Base-by-base conservation (phyloP, 140 eudicot species). In the Stevia rebaudiana region DNA sequence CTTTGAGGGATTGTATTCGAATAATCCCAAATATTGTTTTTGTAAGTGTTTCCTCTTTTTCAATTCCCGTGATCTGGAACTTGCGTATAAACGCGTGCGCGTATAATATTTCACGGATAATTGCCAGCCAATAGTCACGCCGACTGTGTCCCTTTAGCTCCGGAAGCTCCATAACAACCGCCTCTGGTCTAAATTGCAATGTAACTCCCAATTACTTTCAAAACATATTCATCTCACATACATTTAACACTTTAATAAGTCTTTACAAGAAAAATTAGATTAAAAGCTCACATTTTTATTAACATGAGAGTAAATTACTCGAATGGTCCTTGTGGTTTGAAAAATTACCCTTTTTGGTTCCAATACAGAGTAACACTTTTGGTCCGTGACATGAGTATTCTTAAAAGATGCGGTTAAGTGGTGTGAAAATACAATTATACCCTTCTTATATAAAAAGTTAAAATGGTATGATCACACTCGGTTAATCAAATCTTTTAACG, bases 71-170 rank as follows among this genome's bases (percentile, higher is more conserved):
- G 25, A 91, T 75, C 30, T 72, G 78, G 78, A 78, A 87, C 63
- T 84, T 84, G 16, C 68, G 63, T 30, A 86, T 72, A 65, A 89
- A 89, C 55, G 74, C 81, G 70, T 91, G 98, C 10, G 77, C 95
- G 49, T 78, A 79, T 28, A 91, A 68, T 58, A 91, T 65, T 81
- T 91, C 98, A 22, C 85, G 89, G 25, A 91, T 77, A 74, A 91
- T 79, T 35, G 91, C 94, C 17, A 87, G 81, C 96, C 98, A 91
- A 46, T 91, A 87, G 79, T 87, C 91, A 72, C 98, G 94, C 35
- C 96, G 87, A 10, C 79, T 66, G 63, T 91, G 95, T 22, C 98
- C 98, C 75, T 91, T 91, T 21, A 91, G 84, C 85, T 91, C 96
- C 3, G 98, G 98, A 57, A 91, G 88, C 86, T 91, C 98, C 91